These are phyloP conservation scores for Aspergillus asperescens DNA, from an alignment of 495 filamentous ascomycete genomes.

Conservation along the genomic window DNA sequence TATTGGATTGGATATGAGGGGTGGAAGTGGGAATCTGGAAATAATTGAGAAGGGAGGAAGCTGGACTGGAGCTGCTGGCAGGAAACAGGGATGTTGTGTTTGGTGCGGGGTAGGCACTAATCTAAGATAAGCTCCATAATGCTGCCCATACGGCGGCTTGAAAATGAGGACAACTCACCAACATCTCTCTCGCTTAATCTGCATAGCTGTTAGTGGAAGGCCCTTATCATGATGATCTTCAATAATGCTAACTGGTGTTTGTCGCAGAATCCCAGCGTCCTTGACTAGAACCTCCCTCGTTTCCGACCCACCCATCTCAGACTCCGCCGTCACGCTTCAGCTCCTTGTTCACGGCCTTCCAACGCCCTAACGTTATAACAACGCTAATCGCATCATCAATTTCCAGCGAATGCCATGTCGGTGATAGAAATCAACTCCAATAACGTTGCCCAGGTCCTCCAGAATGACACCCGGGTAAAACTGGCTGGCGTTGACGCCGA, in stretches of 20 bases:
- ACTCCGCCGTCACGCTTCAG: not conserved
- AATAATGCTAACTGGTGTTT: not conserved
- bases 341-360: not conserved
- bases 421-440: constrained; percentile 47
- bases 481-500: constrained; percentile 90
- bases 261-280: not conserved
- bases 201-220: not conserved
- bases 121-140: constrained; percentile 9
- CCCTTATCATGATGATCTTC: not conserved
- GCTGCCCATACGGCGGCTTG: not conserved
- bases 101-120: constrained; percentile 1
- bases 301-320: not conserved
- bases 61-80: not conserved
- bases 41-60: not conserved
- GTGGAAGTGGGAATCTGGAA: not conserved
- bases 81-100: not conserved
- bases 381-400: not conserved
- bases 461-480: constrained; percentile 79
- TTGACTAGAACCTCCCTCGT: not conserved
- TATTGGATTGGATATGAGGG: not conserved
- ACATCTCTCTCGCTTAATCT: not conserved
- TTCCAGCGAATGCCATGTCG: not conserved
- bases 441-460: constrained; percentile 56
- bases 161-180: too few species aligned
- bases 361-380: not conserved